phyloP scores from a whole-genome alignment of 1,139 yeast species.

The Pichia cactophila region DNA sequence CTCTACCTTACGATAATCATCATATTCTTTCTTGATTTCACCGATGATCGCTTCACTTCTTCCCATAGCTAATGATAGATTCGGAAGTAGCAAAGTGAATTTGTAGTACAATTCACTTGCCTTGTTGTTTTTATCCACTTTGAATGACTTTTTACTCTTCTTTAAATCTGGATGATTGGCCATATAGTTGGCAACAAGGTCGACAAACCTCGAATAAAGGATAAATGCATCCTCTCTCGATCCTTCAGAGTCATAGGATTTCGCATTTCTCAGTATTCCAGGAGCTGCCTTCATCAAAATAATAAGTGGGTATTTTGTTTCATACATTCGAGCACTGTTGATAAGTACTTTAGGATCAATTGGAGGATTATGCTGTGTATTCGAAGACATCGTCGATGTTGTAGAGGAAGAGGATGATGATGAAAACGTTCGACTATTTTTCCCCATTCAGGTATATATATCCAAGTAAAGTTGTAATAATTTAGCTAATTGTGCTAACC shows the following conservation, averaged over 20 bases:
- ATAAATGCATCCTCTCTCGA: slow-evolving; percentile 40
- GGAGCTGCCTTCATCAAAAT: slow-evolving; percentile 41
- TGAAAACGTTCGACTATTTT: slow-evolving; percentile 4
- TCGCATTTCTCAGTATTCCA: slow-evolving; percentile 37
- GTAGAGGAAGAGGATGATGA: slow-evolving; percentile 8
- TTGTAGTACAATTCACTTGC: slow-evolving; percentile 18
- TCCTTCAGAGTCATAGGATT: slow-evolving; percentile 34
- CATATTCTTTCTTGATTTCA: slow-evolving; percentile 29
- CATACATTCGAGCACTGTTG: slow-evolving; percentile 36
- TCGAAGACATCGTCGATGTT: slow-evolving; percentile 14
- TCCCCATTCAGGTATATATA: slow-evolving; percentile 1
- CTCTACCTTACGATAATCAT: slow-evolving; percentile 22
- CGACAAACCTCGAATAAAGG: slow-evolving; percentile 42
- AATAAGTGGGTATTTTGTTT: slow-evolving; percentile 33
- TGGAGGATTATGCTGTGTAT: slow-evolving; percentile 13
- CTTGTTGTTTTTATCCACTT: slow-evolving; percentile 18
- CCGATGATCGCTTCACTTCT: slow-evolving; percentile 33
- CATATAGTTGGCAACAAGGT: slow-evolving; percentile 39
- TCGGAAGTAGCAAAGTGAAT: slow-evolving; percentile 19
- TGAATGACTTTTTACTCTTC: slow-evolving; percentile 20
- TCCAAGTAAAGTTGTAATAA: background rate
- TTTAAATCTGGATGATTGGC: slow-evolving; percentile 37
- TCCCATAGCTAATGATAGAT: slow-evolving; percentile 30
- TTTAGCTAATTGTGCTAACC: too few relatives aligned
- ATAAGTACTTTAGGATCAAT: slow-evolving; percentile 30